These are phyloP conservation scores for Penicillium flavigenum DNA, from an alignment of 495 filamentous ascomycete genomes.

Conservation along the genomic window DNA sequence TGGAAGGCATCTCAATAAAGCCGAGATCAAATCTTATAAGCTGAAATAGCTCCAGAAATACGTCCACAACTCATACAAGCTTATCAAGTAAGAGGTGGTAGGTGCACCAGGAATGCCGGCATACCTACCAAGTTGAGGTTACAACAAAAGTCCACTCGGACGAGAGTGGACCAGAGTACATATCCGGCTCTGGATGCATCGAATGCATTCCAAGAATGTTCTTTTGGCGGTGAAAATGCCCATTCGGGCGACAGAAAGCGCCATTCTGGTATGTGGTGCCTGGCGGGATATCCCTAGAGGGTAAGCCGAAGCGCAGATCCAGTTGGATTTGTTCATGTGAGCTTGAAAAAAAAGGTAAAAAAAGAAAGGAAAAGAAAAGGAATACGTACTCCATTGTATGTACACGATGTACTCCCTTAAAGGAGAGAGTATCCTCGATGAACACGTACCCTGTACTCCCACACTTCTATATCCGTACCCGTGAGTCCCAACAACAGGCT, in stretches of 20 bases:
- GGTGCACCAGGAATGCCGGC: conserved; percentile 8
- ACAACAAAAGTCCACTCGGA: conserved; percentile 7
- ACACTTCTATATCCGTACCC: not conserved
- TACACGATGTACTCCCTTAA: not conserved
- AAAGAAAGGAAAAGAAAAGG: not conserved
- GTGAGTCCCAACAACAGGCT: not conserved
- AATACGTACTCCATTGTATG: conserved; percentile 1
- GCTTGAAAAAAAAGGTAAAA: conserved; percentile 11
- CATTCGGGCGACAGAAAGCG: conserved; percentile 23
- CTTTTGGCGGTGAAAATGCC: conserved; percentile 10
- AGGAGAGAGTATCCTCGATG: not conserved
- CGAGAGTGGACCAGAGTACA: conserved; percentile 13
- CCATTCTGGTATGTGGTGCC: conserved; percentile 14
- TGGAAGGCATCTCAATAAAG: not conserved
- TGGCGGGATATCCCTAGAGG: conserved; percentile 37
- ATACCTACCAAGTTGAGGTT: conserved; percentile 11
- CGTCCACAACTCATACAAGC: not conserved
- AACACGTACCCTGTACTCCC: not conserved
- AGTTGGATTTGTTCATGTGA: conserved; percentile 22
- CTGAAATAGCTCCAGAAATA: not conserved
- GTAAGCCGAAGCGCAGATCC: conserved; percentile 39
- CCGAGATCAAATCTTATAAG: too few species aligned
- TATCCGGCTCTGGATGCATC: not conserved
- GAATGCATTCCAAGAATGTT: conserved; percentile 4
- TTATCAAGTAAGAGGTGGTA: conserved; percentile 10